Evolutionary conservation across 345 rosid genomes (phyloP), one percentile per base, ranked within the genome.

Genomic region (Linum trigynum): DNA sequence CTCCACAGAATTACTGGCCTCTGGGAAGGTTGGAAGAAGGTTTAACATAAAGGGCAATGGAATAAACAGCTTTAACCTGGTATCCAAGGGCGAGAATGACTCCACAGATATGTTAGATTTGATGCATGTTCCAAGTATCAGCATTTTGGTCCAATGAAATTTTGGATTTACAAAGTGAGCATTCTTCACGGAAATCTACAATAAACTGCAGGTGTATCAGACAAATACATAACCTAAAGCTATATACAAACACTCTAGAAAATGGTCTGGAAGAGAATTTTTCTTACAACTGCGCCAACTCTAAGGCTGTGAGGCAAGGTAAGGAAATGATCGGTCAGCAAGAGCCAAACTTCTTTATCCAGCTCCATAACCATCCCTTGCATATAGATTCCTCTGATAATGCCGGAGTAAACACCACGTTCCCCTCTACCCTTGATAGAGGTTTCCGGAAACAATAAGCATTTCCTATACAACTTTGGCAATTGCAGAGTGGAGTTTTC

Each of bases 311-410:
- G 99, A 0, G 96, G 86, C 55, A 72, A 75, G 35, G 51, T 66
- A 45, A 71, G 77, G 45, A 75, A 78, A 68, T 73, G 83, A 77
- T 86, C 92, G 6, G 88, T 85, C 67, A 85, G 77, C 48, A 94
- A 65, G 74, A 94, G 92, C 97, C 92, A 94, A 9, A 86, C 91
- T 65, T 88, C 86, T 43, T 82, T 77, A 60, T 94, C 96, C 77
- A 94, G 73, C 83, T 90, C 96, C 69, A 88, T 79, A 68, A 85
- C 83, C 89, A 77, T 82, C 55, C 95, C 97, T 66, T 82, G 82
- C 88, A 86, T 62, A 72, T 84, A 85, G n/a, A 88, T 42, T 53
- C 84, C 86, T 65, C 67, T 90, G 16, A 88, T 89, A 64, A 72
- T 57, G 56, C 97, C 99, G n/a, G 78, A 74, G 74, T 90, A 90